A percentile compares a stretch with the other conserved stretches of the same genome.
These are phyloP conservation scores for Phyllosticta citriasiana DNA, from an alignment of 2,329 filamentous ascomycete genomes.

Conservation along the genomic window DNA sequence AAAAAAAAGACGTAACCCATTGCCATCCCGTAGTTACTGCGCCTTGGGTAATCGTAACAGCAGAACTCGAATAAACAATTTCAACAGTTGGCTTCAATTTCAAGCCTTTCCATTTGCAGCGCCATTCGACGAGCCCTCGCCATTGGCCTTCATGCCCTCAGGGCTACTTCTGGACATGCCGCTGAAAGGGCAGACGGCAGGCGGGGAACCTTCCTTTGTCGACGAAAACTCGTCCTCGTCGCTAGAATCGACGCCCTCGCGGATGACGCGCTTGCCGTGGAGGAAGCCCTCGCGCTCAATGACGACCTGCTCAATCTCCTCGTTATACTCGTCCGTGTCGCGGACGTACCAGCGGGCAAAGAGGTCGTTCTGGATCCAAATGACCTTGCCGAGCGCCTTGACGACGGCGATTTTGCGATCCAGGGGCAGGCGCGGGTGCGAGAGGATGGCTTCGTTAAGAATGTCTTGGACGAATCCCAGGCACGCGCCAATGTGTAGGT, in stretches of 20 bases:
- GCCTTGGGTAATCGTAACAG: background rate
- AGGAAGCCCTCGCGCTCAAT: conserved; percentile 28
- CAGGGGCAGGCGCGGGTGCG: conserved; percentile 56
- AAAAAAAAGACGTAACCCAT: background rate
- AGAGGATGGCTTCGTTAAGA: conserved; percentile 65
- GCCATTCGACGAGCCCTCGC: background rate
- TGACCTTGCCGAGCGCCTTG: conserved; percentile 67
- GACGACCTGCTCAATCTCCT: conserved; percentile 31
- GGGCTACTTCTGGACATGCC: conserved; percentile 4
- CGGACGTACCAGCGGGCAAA: conserved; percentile 74
- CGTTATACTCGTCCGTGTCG: conserved; percentile 52
- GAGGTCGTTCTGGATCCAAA: conserved; percentile 82
- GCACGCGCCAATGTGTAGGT: conserved; percentile 64
- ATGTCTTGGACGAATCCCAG: conserved; percentile 70
- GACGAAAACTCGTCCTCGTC: conserved; percentile 15
- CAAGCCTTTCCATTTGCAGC: background rate
- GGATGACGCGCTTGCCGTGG: conserved; percentile 22
- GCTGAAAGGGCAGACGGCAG: conserved; percentile 10
- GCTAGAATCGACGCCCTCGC: conserved; percentile 15
- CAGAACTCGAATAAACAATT: background rate
- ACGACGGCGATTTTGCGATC: conserved; percentile 62
- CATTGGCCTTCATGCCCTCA: background rate
- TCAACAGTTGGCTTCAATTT: background rate
- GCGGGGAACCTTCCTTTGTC: background rate
- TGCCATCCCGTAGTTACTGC: background rate